Evolutionary conservation across 306 rosid species (phyloP).

Genomic region (Glycine tomentella): DNA sequence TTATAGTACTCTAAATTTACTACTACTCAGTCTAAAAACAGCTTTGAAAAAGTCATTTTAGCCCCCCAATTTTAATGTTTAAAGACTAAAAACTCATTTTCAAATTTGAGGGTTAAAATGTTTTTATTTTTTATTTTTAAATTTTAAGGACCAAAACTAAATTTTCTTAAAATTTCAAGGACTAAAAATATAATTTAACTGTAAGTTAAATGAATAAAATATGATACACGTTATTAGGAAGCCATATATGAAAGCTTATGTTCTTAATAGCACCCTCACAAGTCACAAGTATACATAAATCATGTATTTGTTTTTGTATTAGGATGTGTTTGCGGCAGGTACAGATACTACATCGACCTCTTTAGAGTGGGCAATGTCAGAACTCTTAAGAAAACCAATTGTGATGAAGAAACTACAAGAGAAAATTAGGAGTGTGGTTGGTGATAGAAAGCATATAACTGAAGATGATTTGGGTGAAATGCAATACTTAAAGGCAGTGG

Average conservation of each 20-base stretch:
- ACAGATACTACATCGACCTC: neutral
- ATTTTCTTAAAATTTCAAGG: no score
- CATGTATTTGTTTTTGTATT: neutral
- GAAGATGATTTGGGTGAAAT: neutral
- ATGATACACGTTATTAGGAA: no score
- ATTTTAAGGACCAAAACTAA: no score
- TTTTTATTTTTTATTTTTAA: no score
- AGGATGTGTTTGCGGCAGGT: neutral
- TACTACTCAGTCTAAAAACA: no score
- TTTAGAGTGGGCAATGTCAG: conserved; percentile 1
- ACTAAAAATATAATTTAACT: no score
- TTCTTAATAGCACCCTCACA: neutral
- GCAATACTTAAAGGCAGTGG: neutral
- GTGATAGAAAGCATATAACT: neutral
- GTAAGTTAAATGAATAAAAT: no score
- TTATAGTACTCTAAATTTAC: no score
- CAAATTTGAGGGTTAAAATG: no score
- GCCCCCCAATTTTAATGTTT: no score
- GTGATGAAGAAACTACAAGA: neutral
- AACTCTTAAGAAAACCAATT: neutral
- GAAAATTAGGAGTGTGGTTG: neutral
- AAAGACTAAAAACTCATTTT: no score
- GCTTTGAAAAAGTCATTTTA: no score
- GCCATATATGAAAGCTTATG: neutral
- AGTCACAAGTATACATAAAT: neutral